Percentiles rank a stretch among this genome's conserved stretches.
Conservation (phyloP, 768 basidiomycete species). For the Grammothele lineata region DNA sequence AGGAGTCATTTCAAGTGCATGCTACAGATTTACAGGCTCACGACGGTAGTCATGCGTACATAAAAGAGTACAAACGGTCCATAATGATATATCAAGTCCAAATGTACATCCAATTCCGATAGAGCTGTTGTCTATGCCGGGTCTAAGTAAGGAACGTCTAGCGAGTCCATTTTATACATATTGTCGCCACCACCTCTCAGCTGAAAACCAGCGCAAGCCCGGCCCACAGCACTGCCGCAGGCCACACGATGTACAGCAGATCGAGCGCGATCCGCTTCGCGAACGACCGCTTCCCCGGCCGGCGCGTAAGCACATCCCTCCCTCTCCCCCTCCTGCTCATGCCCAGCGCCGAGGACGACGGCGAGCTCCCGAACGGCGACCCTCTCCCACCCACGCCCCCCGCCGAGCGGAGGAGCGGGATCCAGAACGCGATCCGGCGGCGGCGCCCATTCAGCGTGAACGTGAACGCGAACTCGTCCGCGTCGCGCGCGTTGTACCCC, state of each 20-base stretch:
- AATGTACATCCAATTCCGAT: too few species aligned
- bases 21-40: background rate
- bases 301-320: background rate
- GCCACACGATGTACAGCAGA: constrained; percentile 11
- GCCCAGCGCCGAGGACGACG: too few species aligned
- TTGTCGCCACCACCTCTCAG: too few species aligned
- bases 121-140: too few species aligned
- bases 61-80: too few species aligned
- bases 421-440: constrained; percentile 45
- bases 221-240: constrained; percentile 9
- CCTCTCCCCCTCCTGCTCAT: background rate
- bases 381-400: constrained; percentile 10
- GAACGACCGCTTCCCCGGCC: constrained; percentile 4
- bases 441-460: constrained; percentile 54
- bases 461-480: constrained; percentile 42
- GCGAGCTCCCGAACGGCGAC: too few species aligned
- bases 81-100: too few species aligned
- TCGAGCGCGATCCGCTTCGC: constrained; percentile 6
- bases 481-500: background rate
- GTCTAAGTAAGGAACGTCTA: too few species aligned
- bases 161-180: too few species aligned
- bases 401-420: constrained; percentile 6
- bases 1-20: too few species aligned
- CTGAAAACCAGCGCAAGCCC: background rate
- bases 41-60: too few species aligned